phyloP scores from a whole-genome alignment of 768 basidiomycete species.

The Russula emetica region DNA sequence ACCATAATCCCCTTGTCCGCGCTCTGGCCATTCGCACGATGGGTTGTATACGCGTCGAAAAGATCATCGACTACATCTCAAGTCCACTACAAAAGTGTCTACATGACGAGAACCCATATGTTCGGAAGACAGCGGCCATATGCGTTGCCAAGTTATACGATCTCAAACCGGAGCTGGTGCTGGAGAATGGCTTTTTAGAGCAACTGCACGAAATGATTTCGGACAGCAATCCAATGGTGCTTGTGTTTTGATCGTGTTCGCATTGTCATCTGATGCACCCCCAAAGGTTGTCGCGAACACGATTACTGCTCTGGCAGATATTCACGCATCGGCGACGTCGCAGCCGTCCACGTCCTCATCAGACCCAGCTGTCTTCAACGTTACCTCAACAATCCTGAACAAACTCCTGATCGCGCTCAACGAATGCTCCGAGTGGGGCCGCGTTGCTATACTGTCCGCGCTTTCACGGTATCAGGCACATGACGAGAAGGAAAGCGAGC shows the following conservation, averaged over 20 bases:
- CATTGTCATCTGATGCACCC: constrained; percentile 4
- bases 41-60: constrained; percentile 95
- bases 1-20: constrained; percentile 93
- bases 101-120: constrained; percentile 95
- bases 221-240: constrained; percentile 95
- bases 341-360: constrained; percentile 50
- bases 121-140: constrained; percentile 94
- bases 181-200: constrained; percentile 91
- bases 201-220: constrained; percentile 89
- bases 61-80: constrained; percentile 98
- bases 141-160: constrained; percentile 98
- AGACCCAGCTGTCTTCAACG: constrained; percentile 68
- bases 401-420: constrained; percentile 93
- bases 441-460: constrained; percentile 87
- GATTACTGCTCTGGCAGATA: constrained; percentile 87
- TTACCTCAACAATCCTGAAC: constrained; percentile 77
- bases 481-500: constrained; percentile 94
- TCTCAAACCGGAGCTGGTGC: constrained; percentile 89
- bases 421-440: constrained; percentile 99
- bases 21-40: constrained; percentile 97
- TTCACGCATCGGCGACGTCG: constrained; percentile 68
- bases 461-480: constrained; percentile 75
- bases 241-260: constrained; percentile 27
- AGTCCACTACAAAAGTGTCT: constrained; percentile 90
- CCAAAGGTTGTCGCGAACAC: constrained; percentile 93